A percentile compares a stretch with the other conserved stretches of the same genome.
Conservation (phyloP, 306 rosid genomes). For the Fragaria ananassa region DNA sequence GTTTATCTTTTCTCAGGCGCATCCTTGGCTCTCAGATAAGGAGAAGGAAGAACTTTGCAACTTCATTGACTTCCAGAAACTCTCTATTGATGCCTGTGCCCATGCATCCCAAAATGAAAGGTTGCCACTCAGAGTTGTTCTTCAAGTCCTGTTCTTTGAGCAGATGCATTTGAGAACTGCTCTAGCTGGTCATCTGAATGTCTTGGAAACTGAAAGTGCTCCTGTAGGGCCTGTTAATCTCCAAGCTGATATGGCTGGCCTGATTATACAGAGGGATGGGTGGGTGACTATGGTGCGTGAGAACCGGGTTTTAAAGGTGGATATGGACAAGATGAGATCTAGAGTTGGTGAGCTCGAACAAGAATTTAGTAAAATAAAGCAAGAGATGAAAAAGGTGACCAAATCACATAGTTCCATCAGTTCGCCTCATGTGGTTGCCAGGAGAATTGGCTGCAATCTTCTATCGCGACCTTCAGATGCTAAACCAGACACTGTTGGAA, state of each 20-base stretch:
- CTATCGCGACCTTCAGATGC: conserved; percentile 67
- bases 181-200: conserved; percentile 70
- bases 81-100: conserved; percentile 89
- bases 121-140: conserved; percentile 83
- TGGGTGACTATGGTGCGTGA: conserved; percentile 88
- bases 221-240: conserved; percentile 44
- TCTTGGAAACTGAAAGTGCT: conserved; percentile 61
- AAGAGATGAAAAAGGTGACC: conserved; percentile 76
- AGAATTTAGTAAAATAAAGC: conserved; percentile 75
- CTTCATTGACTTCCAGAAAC: conserved; percentile 70
- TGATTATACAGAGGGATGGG: conserved; percentile 78
- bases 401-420: conserved; percentile 62
- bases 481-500: conserved; percentile 57
- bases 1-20: conserved; percentile 54
- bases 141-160: conserved; percentile 92
- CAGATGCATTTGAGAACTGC: conserved; percentile 87
- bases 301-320: conserved; percentile 75
- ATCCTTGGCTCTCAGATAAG: conserved; percentile 70
- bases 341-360: conserved; percentile 86
- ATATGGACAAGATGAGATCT: conserved; percentile 79
- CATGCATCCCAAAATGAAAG: conserved; percentile 92
- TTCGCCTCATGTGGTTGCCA: conserved; percentile 58
- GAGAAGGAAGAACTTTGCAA: conserved; percentile 86
- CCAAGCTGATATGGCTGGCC: conserved; percentile 38
- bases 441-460: conserved; percentile 72